Evolutionary conservation across 1,284 basidiomycete species (phyloP).

Genomic region (Tilletia indica): DNA sequence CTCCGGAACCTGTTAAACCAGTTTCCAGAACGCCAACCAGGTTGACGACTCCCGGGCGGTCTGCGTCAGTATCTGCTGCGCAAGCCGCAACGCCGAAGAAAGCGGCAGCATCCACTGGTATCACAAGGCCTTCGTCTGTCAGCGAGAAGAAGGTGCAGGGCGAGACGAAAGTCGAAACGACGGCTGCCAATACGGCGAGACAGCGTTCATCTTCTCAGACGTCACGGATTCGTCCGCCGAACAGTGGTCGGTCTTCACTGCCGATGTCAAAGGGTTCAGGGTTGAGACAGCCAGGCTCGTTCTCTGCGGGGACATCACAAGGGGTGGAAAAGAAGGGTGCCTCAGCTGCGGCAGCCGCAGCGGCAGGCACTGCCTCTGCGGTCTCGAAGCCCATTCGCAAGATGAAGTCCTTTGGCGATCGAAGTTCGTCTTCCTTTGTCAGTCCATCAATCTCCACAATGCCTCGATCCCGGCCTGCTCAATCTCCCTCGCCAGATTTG

Average conservation of each 20-base stretch:
- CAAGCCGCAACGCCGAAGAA: too few relatives aligned
- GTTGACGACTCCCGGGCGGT: too few relatives aligned
- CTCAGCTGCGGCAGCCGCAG: neutral
- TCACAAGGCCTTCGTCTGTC: too few relatives aligned
- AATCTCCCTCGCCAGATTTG: neutral
- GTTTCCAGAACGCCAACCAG: too few relatives aligned
- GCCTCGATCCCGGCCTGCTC: neutral
- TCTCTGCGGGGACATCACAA: too few relatives aligned
- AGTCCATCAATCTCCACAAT: slow-evolving; percentile 15
- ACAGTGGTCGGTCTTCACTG: neutral
- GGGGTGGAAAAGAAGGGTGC: too few relatives aligned
- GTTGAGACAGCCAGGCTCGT: neutral
- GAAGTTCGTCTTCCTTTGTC: slow-evolving; percentile 12
- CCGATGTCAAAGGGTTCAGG: neutral
- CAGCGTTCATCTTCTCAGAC: neutral
- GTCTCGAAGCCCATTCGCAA: neutral
- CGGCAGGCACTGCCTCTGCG: neutral
- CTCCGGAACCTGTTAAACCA: too few relatives aligned
- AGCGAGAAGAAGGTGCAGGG: too few relatives aligned
- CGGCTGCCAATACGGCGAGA: neutral
- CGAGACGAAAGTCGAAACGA: too few relatives aligned
- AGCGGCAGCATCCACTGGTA: too few relatives aligned
- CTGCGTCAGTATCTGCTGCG: too few relatives aligned
- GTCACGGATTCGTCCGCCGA: neutral
- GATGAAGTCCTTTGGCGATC: slow-evolving; percentile 20